Percentiles rank a stretch among this genome's conserved stretches.
Conservation (phyloP, 164 flowering plant species). For the Macadamia integrifolia region DNA sequence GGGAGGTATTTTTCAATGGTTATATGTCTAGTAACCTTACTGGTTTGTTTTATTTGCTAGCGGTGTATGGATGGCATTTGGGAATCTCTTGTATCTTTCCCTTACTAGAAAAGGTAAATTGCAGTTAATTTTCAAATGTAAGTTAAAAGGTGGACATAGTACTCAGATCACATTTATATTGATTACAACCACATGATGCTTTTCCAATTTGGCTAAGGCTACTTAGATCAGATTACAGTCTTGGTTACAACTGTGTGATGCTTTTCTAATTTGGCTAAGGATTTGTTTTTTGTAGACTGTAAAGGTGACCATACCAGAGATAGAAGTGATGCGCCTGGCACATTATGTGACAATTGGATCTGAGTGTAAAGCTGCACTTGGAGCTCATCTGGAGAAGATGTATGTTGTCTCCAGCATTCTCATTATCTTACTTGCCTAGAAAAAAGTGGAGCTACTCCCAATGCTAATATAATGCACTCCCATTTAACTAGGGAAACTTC, state of each 20-base stretch:
- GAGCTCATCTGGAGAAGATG: conserved; percentile 47
- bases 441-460: not conserved
- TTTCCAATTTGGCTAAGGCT: too few species aligned
- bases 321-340: conserved; percentile 88
- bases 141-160: not conserved
- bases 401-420: conserved; percentile 26
- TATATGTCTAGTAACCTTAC: not conserved
- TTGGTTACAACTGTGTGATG: not conserved
- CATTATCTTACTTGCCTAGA: not conserved
- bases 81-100: not conserved
- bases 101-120: not conserved
- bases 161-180: too few species aligned
- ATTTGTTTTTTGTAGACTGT: conserved; percentile 43
- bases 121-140: not conserved
- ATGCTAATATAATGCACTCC: conserved; percentile 15
- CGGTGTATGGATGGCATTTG: not conserved
- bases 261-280: conserved; percentile 14
- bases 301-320: conserved; percentile 83
- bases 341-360: conserved; percentile 83
- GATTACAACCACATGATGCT: too few species aligned
- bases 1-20: conserved; percentile 54
- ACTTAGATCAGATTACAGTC: not conserved
- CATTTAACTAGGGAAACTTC: conserved; percentile 31
- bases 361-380: conserved; percentile 57
- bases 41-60: not conserved